These are phyloP conservation scores for Epichloe typhina DNA, from an alignment of 2,329 filamentous ascomycete species.

Conservation along the genomic window DNA sequence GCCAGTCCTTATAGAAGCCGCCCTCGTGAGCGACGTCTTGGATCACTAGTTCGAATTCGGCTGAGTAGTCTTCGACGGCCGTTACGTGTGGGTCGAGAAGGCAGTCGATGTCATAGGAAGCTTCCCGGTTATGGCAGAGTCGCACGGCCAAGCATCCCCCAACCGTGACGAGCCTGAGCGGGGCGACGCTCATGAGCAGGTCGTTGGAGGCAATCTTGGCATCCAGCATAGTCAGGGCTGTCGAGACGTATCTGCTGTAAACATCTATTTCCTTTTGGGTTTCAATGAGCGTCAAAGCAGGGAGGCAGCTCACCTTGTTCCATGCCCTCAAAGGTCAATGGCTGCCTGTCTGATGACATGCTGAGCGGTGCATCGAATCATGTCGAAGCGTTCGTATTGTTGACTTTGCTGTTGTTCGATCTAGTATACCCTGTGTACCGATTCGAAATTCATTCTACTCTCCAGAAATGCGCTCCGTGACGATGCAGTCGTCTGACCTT, in stretches of 20 bases:
- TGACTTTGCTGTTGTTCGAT: neutral
- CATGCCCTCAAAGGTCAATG: neutral
- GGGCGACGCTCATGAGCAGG: slow-evolving; percentile 15
- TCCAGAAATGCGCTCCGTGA: neutral
- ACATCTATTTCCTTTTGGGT: neutral
- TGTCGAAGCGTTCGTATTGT: neutral
- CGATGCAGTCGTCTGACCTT: no score
- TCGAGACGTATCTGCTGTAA: neutral
- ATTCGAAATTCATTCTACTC: neutral
- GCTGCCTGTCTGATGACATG: slow-evolving; percentile 1
- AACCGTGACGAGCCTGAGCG: slow-evolving; percentile 14
- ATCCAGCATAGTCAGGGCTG: slow-evolving; percentile 12
- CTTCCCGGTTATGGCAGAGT: slow-evolving; percentile 10
- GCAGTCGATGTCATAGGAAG: slow-evolving; percentile 14
- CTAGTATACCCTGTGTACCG: neutral
- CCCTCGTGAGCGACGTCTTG: slow-evolving; percentile 5
- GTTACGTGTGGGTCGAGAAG: slow-evolving; percentile 15
- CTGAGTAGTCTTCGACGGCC: slow-evolving; percentile 9
- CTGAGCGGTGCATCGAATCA: neutral
- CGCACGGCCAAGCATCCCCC: slow-evolving; percentile 14
- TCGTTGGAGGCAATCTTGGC: slow-evolving; percentile 12
- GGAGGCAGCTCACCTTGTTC: neutral
- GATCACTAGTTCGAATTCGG: slow-evolving; percentile 9
- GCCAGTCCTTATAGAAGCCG: slow-evolving; percentile 9
- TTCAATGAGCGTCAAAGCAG: neutral